These are phyloP conservation scores for Boletales sp. DNA, from an alignment of 768 basidiomycete genomes.

Conservation along the genomic window DNA sequence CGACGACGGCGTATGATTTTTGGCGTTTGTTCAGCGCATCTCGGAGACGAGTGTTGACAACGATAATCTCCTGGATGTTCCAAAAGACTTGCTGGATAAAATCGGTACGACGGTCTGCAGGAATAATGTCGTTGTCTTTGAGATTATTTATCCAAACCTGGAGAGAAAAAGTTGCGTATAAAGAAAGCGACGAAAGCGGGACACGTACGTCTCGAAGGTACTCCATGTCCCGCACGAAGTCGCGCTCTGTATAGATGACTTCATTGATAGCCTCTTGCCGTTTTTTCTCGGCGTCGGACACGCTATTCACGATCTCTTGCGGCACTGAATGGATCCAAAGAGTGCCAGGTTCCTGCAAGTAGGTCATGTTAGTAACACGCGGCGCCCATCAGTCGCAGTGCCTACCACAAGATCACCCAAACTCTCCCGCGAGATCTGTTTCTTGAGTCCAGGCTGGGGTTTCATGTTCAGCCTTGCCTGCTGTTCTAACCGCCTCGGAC, in stretches of 20 bases:
- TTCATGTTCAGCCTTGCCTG: constrained; percentile 94
- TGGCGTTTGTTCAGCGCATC: constrained; percentile 94
- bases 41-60: constrained; percentile 86
- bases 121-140: constrained; percentile 72
- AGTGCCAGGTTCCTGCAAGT: constrained; percentile 68
- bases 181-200: neutral
- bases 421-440: constrained; percentile 79
- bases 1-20: constrained; percentile 91
- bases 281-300: constrained; percentile 90
- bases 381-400: neutral
- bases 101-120: constrained; percentile 68
- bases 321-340: constrained; percentile 97
- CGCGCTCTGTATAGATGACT: constrained; percentile 89
- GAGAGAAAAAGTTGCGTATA: neutral
- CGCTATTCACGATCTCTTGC: constrained; percentile 88
- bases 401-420: constrained; percentile 73
- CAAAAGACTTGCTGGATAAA: constrained; percentile 96
- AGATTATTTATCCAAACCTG: constrained; percentile 91
- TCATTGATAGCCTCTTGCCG: constrained; percentile 99
- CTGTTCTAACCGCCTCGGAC: constrained; percentile 90
- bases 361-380: constrained; percentile 6
- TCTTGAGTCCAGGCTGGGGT: constrained; percentile 82
- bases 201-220: constrained; percentile 86
- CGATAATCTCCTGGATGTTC: constrained; percentile 93
- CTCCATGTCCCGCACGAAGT: constrained; percentile 98